These are phyloP conservation scores for Cutaneotrichosporon arboriforme DNA, from an alignment of 1,284 basidiomycete genomes.

Conservation along the genomic window DNA sequence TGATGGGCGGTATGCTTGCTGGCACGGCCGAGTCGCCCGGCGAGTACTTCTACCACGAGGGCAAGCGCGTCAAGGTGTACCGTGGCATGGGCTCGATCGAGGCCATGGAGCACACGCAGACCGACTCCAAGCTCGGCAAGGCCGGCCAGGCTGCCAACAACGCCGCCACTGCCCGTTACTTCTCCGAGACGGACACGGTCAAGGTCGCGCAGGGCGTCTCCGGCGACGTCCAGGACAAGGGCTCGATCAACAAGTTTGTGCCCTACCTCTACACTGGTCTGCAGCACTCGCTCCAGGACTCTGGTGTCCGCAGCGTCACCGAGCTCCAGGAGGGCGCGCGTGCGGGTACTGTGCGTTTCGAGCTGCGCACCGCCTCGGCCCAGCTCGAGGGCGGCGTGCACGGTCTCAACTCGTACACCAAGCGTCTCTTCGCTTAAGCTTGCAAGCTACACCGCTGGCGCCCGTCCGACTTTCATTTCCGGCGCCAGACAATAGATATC, in stretches of 20 bases:
- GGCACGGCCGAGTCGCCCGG: slow-evolving; percentile 97
- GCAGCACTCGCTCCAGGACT: slow-evolving; percentile 94
- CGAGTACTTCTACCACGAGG: slow-evolving; percentile 98
- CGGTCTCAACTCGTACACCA: slow-evolving; percentile 70
- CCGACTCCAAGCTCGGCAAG: slow-evolving; percentile 51
- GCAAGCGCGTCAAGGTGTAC: slow-evolving; percentile 97
- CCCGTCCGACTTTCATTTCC: background rate
- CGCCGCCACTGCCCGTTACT: slow-evolving; percentile 94
- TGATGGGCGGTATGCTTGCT: slow-evolving; percentile 97
- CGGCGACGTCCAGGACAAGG: slow-evolving; percentile 96
- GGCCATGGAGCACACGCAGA: slow-evolving; percentile 85
- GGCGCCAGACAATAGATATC: background rate
- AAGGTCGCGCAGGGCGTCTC: slow-evolving; percentile 98
- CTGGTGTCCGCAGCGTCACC: slow-evolving; percentile 63
- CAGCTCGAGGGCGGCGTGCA: slow-evolving; percentile 96
- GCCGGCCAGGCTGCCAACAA: slow-evolving; percentile 63
- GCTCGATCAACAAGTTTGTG: slow-evolving; percentile 81
- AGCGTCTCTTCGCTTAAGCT: slow-evolving; percentile 56
- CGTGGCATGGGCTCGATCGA: slow-evolving; percentile 97
- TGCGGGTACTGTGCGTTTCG: slow-evolving; percentile 73
- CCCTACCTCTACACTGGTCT: slow-evolving; percentile 89
- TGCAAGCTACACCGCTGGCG: background rate
- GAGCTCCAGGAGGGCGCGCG: slow-evolving; percentile 60
- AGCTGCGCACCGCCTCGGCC: slow-evolving; percentile 88
- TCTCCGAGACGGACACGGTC: slow-evolving; percentile 88